phyloP scores from a whole-genome alignment of 2,329 filamentous ascomycete genomes.

The Periconia digitata region DNA sequence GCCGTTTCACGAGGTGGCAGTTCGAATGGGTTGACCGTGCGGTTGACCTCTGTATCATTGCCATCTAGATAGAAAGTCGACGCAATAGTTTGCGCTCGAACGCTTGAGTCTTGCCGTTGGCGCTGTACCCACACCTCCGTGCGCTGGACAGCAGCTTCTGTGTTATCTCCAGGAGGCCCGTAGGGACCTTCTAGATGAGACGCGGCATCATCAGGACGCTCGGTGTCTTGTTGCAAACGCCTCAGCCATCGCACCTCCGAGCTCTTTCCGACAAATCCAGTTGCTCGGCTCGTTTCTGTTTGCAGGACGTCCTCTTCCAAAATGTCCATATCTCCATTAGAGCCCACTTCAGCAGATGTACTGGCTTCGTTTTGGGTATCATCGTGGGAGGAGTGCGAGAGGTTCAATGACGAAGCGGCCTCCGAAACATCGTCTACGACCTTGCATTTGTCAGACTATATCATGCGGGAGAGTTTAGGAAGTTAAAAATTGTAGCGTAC shows the following conservation, averaged over 20 bases:
- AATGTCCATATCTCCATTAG: too few relatives aligned
- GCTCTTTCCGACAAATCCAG: too few relatives aligned
- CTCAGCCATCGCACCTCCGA: too few relatives aligned
- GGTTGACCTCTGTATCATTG: slow-evolving; percentile 27
- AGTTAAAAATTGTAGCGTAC: neutral
- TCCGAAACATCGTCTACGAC: too few relatives aligned
- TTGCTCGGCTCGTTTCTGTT: too few relatives aligned
- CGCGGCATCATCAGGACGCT: slow-evolving; percentile 17
- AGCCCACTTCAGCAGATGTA: too few relatives aligned
- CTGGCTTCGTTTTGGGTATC: too few relatives aligned
- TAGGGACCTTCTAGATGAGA: slow-evolving; percentile 4
- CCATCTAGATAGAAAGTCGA: slow-evolving; percentile 40
- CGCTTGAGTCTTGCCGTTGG: slow-evolving; percentile 9
- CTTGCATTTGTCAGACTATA: neutral
- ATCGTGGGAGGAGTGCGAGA: too few relatives aligned
- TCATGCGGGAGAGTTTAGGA: neutral
- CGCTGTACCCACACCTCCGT: neutral
- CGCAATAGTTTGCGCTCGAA: slow-evolving; percentile 18
- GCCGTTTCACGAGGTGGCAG: slow-evolving; percentile 35
- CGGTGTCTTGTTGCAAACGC: neutral
- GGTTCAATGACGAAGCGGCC: too few relatives aligned
- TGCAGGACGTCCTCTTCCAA: too few relatives aligned
- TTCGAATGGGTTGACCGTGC: slow-evolving; percentile 29
- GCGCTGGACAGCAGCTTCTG: neutral
- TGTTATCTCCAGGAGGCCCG: slow-evolving; percentile 14